phyloP scores from a whole-genome alignment of 2,329 filamentous ascomycete species.

The Chaetomium globosum region DNA sequence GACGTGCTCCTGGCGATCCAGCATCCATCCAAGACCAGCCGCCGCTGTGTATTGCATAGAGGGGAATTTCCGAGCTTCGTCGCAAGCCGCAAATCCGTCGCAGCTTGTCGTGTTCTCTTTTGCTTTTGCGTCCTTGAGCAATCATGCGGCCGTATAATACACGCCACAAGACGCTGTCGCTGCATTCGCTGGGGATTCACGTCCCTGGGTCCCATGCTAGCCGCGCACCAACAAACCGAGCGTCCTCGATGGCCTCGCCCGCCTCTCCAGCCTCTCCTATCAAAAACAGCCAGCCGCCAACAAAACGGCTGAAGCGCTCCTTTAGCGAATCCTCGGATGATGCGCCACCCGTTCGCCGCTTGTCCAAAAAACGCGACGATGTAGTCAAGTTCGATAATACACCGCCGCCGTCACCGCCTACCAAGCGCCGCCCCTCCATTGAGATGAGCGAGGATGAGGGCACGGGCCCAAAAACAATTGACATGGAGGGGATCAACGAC shows the following conservation, averaged over 20 bases:
- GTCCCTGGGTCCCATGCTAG: constrained; percentile 69
- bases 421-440: constrained; percentile 45
- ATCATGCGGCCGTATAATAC: constrained; percentile 87
- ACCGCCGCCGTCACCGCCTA: constrained; percentile 73
- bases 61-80: constrained; percentile 8
- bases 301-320: constrained; percentile 77
- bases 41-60: constrained; percentile 25
- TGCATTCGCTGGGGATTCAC: constrained; percentile 90
- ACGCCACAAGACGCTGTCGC: constrained; percentile 89
- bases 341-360: constrained; percentile 38
- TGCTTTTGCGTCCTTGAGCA: constrained; percentile 13
- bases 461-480: constrained; percentile 57
- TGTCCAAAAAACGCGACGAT: constrained; percentile 41
- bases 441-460: constrained; percentile 45
- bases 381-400: constrained; percentile 65
- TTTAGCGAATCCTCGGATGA: constrained; percentile 55
- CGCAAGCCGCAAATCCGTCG: constrained; percentile 24
- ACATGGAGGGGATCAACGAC: constrained; percentile 84
- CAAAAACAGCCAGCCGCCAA: constrained; percentile 47
- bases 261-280: constrained; percentile 39
- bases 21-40: neutral
- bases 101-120: constrained; percentile 16
- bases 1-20: constrained; percentile 21
- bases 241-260: constrained; percentile 42
- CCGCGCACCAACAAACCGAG: constrained; percentile 55